Conservation (phyloP, 805 yeast genomes). For the Ogataea dorogensis region DNA sequence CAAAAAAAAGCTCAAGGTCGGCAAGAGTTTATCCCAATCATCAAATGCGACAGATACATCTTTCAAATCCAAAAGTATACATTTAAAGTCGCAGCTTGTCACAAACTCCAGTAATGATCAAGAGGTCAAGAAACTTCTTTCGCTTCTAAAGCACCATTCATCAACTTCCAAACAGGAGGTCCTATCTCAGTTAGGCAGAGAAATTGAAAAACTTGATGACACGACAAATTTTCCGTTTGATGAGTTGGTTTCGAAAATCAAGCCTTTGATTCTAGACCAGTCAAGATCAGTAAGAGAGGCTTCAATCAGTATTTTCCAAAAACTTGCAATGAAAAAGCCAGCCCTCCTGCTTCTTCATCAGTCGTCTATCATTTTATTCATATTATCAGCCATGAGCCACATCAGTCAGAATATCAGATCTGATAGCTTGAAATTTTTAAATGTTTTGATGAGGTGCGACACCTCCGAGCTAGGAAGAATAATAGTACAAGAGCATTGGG, state of each 20-base stretch:
- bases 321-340: constrained; percentile 48
- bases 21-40: constrained; percentile 71
- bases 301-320: constrained; percentile 45
- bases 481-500: constrained; percentile 62
- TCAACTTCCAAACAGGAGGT: constrained; percentile 71
- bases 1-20: constrained; percentile 82
- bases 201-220: constrained; percentile 12
- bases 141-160: constrained; percentile 74
- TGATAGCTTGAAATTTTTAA: constrained; percentile 69
- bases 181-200: constrained; percentile 40
- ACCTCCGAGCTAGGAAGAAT: constrained; percentile 40
- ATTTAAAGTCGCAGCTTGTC: constrained; percentile 38
- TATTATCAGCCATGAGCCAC: constrained; percentile 93
- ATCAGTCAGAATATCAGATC: constrained; percentile 72
- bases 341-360: constrained; percentile 61
- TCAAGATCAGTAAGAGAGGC: constrained; percentile 64
- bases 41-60: constrained; percentile 83
- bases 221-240: constrained; percentile 44
- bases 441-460: constrained; percentile 54
- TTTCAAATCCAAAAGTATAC: constrained; percentile 63
- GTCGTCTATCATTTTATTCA: constrained; percentile 61
- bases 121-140: constrained; percentile 59
- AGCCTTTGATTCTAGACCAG: constrained; percentile 66
- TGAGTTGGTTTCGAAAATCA: constrained; percentile 53
- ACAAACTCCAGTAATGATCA: constrained; percentile 33